Base-by-base conservation (phyloP, 257 asterid species). In the Przewalskia tangutica region DNA sequence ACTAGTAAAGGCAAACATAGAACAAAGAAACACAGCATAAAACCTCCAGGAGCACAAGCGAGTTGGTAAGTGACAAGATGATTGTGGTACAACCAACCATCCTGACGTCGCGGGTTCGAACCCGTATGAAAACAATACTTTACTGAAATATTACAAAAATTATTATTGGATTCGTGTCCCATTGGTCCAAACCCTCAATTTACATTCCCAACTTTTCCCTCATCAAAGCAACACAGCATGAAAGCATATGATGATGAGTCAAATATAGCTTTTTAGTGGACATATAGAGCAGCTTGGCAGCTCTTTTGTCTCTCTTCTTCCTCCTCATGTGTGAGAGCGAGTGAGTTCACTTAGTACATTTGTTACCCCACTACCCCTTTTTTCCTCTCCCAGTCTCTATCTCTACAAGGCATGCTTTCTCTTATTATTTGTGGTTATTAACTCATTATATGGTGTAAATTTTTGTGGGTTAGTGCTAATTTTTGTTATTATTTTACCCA, bases 231-330 rank as follows among this genome's bases (percentile, higher is more conserved):
- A 80, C 82, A 82, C 84, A 82, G 84, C 42, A 38, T 38, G 88
- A 53, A 82, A 85, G 81, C 88, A 81, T 76, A 84, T 87, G 86
- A 86, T 83, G 85, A 66, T 65, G 77, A 88, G 93, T 89, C 88
- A 86, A 87, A 88, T 84, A 58, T 56, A 67, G 53, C 79, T 83
- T 85, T 85, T 75, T 85, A 68, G 85, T 67, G 79, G 84, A 81
- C 84, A 81, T 38, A 46, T 58, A 60, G 58, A 59, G 73, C 56
- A 34, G 55, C 75, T 56, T 81, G 84, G 88, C 84, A 80, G 91
- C 84, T 84, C 89, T 86, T 48, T 81, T 50, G 88, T 88, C 89
- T 71, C 81, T 27, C 32, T 27, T 27, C 32, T 27, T 27, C 32
- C 32, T 23, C 27, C 27, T 87, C 87, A 80, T 87, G 89, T 87